Base-by-base conservation (phyloP, 495 filamentous ascomycete genomes). In the Hyaloscypha hepaticicola region DNA sequence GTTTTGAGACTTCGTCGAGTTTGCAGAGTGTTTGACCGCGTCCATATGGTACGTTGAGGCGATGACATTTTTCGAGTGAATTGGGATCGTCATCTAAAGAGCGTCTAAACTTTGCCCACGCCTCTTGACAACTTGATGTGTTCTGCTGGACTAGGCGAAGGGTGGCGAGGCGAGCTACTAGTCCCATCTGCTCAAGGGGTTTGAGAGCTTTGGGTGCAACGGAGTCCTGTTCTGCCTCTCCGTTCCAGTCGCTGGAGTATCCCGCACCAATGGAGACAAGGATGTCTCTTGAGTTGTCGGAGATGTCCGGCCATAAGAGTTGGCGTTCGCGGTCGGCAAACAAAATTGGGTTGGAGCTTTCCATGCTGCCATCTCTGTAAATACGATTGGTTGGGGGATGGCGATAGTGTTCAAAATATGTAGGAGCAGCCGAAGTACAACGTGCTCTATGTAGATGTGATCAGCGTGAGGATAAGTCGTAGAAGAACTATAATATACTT, bases 391-490 rank as follows among this genome's bases (percentile, higher is more conserved):
- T 53, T 11, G 50, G 19, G 25, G 50, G 50, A 25, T 53, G 50
- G n/a, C 21, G 21, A 27, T 53, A 53, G 50, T 27, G 21, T 53
- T 53, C 50, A 53, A 53, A 53, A 53, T 53, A 53, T 24, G 50
- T 53, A 53, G 50, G 50, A 5, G 50, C 25, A 25, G 50, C 50
- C 14, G 50, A 53, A 25, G 50, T 53, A 16, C 50, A 53, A 27
- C 50, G 50, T 25, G 50, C 50, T 53, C 50, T 53, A 50, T 50
- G 25, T 26, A 24, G 22, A 16, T 12, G 50, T 53, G 50, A 16
- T 53, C 8, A 53, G 50, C 50, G 9, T 53, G 25, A 16, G 25
- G 7, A 45, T 45, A 8, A 16, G 19, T 45, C 38, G 50, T 53
- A 19, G 48, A 24, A 53, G 21, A 53, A 53, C 14, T 25, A 25